A percentile compares a stretch with the other conserved stretches of the same genome.
Evolutionary conservation across 2,329 filamentous ascomycete species (phyloP).

Genomic region (Sporothrix schenckii): DNA sequence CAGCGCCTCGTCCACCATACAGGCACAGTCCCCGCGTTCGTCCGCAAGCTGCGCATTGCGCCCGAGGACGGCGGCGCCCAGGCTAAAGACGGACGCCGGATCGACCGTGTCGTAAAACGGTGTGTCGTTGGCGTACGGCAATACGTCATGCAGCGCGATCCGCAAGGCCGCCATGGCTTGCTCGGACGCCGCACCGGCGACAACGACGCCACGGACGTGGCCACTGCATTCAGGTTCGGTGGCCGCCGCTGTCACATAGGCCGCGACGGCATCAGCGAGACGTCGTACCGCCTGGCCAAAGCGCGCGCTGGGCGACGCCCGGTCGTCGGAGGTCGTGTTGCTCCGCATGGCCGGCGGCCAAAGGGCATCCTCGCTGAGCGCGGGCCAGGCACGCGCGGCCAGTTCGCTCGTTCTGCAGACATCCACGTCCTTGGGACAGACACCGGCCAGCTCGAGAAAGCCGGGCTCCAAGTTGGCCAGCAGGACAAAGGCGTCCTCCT

Average conservation of each 20-base stretch:
- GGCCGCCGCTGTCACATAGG: not conserved
- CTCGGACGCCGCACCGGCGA: constrained; percentile 16
- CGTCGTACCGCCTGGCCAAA: constrained; percentile 6
- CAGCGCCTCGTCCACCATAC: not conserved
- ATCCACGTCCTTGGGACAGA: not conserved
- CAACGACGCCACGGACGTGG: constrained; percentile 14
- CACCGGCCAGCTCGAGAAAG: constrained; percentile 20
- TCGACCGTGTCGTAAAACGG: constrained; percentile 21
- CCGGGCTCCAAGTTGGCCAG: constrained; percentile 1
- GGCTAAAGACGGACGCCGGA: constrained; percentile 21
- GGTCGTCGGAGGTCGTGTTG: not conserved
- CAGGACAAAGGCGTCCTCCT: constrained; percentile 1
- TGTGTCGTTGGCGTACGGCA: constrained; percentile 16
- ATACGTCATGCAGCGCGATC: constrained; percentile 16
- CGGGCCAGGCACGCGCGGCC: not conserved
- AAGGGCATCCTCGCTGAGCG: constrained; percentile 25
- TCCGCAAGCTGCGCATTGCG: constrained; percentile 22
- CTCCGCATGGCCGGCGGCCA: constrained; percentile 2
- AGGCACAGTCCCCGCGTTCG: constrained; percentile 8
- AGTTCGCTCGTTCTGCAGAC: constrained; percentile 5
- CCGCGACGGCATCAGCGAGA: constrained; percentile 1
- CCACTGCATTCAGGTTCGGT: not conserved
- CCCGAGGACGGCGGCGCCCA: constrained; percentile 22
- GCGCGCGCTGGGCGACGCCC: constrained; percentile 8
- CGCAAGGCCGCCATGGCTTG: constrained; percentile 25